Percentiles rank a stretch among this genome's conserved stretches.
phyloP scores from a whole-genome alignment of 257 asterid genomes.

The Ballota nigra region DNA sequence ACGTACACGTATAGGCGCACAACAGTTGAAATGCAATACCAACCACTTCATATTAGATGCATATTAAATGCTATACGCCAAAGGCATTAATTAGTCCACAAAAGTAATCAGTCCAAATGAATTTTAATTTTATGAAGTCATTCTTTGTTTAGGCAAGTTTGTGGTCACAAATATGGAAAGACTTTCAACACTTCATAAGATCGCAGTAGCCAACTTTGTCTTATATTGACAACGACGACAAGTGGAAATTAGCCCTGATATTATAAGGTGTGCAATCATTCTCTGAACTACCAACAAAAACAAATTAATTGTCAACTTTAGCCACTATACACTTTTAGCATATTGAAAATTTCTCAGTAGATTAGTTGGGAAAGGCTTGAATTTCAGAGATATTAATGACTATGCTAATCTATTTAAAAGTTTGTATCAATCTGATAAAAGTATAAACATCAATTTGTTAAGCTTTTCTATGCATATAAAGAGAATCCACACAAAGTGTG shows the following conservation, averaged over 20 bases:
- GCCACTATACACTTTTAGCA: constrained; percentile 1
- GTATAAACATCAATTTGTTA: background rate
- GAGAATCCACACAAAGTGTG: background rate
- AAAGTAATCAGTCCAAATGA: background rate
- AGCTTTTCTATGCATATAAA: background rate
- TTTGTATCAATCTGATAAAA: background rate
- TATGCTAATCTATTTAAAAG: background rate
- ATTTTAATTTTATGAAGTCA: too few relatives aligned
- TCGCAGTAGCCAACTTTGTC: background rate
- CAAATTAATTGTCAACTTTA: background rate
- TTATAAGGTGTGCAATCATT: background rate
- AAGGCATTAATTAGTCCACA: background rate
- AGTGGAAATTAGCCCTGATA: background rate
- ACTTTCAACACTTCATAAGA: background rate
- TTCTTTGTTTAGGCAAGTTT: background rate
- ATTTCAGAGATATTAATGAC: background rate
- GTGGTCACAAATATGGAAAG: background rate
- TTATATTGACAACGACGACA: background rate
- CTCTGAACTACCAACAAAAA: background rate
- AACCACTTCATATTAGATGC: background rate
- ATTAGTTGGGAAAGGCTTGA: background rate
- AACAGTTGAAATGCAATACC: background rate
- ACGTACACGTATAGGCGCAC: background rate
- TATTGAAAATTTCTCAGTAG: background rate
- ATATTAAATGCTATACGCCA: background rate